Evolutionary conservation across 2,329 filamentous ascomycete genomes (phyloP), one percentile per base, ranked within the genome.

Genomic region (Sclerotinia nivalis): DNA sequence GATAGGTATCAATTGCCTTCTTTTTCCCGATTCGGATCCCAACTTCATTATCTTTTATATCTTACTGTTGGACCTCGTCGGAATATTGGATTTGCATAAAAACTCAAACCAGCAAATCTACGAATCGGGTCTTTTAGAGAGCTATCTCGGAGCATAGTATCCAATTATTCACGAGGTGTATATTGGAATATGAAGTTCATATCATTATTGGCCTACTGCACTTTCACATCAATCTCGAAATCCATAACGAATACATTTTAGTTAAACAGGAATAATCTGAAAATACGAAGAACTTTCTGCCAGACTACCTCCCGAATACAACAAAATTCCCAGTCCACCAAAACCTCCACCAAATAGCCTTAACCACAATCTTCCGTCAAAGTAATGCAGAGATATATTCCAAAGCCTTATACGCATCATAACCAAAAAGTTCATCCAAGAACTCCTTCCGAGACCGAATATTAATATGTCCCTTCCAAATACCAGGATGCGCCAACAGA

Each of bases 401-500:
- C 47, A 73, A 55, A 13, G 54, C 66, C 28, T 70, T 45, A 40
- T 61, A 72, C 25, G 69, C 70, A 72, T 74, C 72, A 69, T 74
- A 74, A 37, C 71, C 71, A 68, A 73, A 73, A 71, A 45, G 40
- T 22, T 60, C 58, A 45, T 60, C 58, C 58, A 45, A 45, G 9
- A 60, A 60, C 25, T 74, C 73, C 52, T 69, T 58, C 56, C 69
- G 50, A 2, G 54, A 66, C 7, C 73, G 69, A 60, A 74, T 73
- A 59, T 74, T 74, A 34, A 50, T n/a, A 59, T 73, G 71, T 20
- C 71, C 69, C 6, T 56, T 64, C 59, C 69, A 54, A 45, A 74
- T 73, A 9, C 72, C 72, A 12, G 69, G 71, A 71, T 74, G 69
- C 8, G 56, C 45, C 54, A 73, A 55, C 10, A 73, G 58, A 72